These are phyloP conservation scores for Rhytidiadelphus loreus DNA, from an alignment of 225 moss, liverwort and hornwort species.

Conservation along the genomic window DNA sequence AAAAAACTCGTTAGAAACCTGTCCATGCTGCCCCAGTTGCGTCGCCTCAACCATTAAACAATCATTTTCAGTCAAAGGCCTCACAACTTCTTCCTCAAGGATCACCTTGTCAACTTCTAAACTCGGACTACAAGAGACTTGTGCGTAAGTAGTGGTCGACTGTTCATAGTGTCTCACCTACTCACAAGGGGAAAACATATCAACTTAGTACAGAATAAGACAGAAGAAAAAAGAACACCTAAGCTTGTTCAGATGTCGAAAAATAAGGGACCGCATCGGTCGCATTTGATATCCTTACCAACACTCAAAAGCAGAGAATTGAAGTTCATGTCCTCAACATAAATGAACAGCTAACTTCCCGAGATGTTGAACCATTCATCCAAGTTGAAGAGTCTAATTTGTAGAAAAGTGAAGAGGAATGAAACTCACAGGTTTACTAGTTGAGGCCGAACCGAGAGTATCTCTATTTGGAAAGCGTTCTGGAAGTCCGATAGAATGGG, in stretches of 20 bases:
- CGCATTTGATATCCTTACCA: neutral
- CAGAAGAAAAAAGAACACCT: neutral
- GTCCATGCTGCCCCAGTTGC: neutral
- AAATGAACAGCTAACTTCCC: neutral
- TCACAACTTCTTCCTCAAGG: neutral
- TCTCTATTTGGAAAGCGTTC: neutral
- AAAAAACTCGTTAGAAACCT: neutral
- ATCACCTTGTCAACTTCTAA: neutral
- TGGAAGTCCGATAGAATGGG: neutral
- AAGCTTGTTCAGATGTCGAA: neutral
- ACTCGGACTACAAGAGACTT: too few relatives aligned
- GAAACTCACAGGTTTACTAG: neutral
- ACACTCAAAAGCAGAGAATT: neutral
- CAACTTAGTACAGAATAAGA: neutral
- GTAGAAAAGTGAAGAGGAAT: neutral
- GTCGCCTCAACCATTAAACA: too few relatives aligned
- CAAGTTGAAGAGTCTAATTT: neutral
- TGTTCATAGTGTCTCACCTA: neutral
- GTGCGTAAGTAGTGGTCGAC: neutral
- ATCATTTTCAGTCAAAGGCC: too few relatives aligned
- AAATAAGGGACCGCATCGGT: neutral
- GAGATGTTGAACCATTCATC: neutral
- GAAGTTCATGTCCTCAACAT: too few relatives aligned
- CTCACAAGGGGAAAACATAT: neutral
- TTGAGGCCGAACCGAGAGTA: neutral